These are phyloP conservation scores for Lyophyllum atratum DNA, from an alignment of 768 basidiomycete species.

Conservation along the genomic window DNA sequence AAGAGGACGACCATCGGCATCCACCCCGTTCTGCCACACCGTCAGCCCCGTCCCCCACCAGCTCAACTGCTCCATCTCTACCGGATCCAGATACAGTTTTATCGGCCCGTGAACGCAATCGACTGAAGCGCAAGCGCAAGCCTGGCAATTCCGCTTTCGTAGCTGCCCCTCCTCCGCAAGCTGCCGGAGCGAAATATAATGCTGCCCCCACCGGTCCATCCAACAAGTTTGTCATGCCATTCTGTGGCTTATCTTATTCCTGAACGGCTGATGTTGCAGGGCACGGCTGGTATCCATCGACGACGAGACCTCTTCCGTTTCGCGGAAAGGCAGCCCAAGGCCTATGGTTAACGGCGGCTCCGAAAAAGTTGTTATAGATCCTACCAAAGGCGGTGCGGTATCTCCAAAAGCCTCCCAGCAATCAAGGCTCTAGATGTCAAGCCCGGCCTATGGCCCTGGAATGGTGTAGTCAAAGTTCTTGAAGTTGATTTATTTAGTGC, in stretches of 20 bases:
- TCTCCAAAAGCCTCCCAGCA: conserved; percentile 76
- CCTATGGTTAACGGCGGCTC: conserved; percentile 40
- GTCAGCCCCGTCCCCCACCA: conserved; percentile 53
- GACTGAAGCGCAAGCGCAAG: conserved; percentile 94
- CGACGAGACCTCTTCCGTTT: conserved; percentile 47
- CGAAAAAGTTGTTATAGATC: conserved; percentile 78
- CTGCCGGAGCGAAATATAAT: conserved; percentile 60
- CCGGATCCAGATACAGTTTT: conserved; percentile 58
- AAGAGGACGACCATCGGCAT: conserved; percentile 38
- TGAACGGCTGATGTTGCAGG: conserved; percentile 40
- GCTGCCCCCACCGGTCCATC: conserved; percentile 57
- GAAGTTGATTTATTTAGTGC: conserved; percentile 84
- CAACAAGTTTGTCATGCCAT: conserved; percentile 50
- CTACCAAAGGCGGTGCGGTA: conserved; percentile 83
- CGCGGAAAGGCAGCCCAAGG: conserved; percentile 61
- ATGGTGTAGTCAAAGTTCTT: conserved; percentile 75
- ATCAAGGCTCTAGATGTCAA: conserved; percentile 74
- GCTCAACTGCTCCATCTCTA: conserved; percentile 39
- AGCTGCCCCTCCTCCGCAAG: conserved; percentile 65
- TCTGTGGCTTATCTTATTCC: not conserved
- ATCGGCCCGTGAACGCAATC: conserved; percentile 91
- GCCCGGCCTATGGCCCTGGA: conserved; percentile 84
- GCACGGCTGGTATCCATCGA: conserved; percentile 75
- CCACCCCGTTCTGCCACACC: conserved; percentile 48
- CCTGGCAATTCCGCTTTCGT: conserved; percentile 83